Conservation (phyloP, 768 basidiomycete genomes). For the Cystobasidium tubakii region DNA sequence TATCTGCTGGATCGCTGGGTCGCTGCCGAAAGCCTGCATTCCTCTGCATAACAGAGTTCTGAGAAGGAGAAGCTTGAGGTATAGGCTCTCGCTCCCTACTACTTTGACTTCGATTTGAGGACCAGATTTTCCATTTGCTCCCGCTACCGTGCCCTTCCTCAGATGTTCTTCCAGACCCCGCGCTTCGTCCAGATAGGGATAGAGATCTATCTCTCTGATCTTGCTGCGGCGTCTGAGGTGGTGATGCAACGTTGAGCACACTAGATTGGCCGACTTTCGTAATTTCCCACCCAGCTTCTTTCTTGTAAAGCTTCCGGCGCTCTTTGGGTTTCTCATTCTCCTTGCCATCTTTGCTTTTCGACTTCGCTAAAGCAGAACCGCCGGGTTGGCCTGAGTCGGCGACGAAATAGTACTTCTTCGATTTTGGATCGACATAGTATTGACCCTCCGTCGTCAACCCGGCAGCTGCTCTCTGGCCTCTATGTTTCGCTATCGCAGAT, state of each 20-base stretch:
- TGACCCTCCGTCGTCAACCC: constrained; percentile 28
- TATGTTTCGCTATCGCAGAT: constrained; percentile 31
- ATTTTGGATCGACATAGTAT: constrained; percentile 33
- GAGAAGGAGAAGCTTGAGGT: not conserved
- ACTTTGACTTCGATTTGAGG: not conserved
- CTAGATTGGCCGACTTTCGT: not conserved
- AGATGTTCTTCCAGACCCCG: not conserved
- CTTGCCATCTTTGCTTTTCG: constrained; percentile 10
- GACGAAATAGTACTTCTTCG: constrained; percentile 29
- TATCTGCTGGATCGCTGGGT: not conserved
- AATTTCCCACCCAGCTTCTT: constrained; percentile 31
- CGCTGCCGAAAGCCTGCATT: not conserved
- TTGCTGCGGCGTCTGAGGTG: not conserved
- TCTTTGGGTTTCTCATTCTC: constrained; percentile 19
- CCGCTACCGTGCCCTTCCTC: not conserved
- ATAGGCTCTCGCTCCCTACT: not conserved
- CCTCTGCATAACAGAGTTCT: not conserved
- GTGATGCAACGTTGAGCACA: not conserved
- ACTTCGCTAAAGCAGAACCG: not conserved
- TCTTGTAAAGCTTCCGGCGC: constrained; percentile 22
- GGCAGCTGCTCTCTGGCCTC: constrained; percentile 11
- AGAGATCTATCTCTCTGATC: not conserved
- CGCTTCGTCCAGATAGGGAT: not conserved
- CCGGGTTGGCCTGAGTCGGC: constrained; percentile 2
- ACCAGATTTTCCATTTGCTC: not conserved